Conservation (phyloP, 140 eudicot genomes). For the Senecio squalidus region DNA sequence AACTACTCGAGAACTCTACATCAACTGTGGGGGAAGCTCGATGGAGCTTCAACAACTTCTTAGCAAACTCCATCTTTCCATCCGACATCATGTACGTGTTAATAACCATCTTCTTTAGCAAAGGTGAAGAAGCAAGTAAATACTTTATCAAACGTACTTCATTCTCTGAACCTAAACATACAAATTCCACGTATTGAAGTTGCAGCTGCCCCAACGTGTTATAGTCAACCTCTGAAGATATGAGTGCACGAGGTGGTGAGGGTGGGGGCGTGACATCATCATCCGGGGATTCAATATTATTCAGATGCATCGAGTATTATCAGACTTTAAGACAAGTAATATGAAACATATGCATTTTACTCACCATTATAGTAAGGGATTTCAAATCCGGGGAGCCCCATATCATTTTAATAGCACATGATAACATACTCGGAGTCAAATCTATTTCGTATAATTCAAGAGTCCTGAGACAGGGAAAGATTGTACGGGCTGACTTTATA, state of each 20-base stretch:
- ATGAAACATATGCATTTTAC: background rate
- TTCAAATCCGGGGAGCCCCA: background rate
- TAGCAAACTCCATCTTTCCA: no score
- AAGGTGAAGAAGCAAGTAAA: no score
- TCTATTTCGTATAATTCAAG: background rate
- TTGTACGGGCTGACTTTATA: no score
- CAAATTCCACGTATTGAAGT: no score
- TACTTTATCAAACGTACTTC: no score
- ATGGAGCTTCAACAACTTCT: no score
- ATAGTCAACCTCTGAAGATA: background rate
- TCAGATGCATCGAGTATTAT: background rate
- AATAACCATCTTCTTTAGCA: no score
- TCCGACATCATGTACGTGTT: no score
- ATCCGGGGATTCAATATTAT: background rate
- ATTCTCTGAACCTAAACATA: conserved; percentile 3
- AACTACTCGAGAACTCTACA: no score
- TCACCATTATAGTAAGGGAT: background rate
- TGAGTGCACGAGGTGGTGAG: background rate
- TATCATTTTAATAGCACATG: background rate
- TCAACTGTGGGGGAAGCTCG: no score
- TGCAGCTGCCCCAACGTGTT: no score
- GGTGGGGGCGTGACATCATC: no score
- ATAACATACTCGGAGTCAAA: background rate
- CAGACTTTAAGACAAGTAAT: background rate
- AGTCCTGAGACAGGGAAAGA: background rate